These are phyloP conservation scores for Carpinus fangiana DNA, from an alignment of 306 rosid genomes.

Conservation along the genomic window DNA sequence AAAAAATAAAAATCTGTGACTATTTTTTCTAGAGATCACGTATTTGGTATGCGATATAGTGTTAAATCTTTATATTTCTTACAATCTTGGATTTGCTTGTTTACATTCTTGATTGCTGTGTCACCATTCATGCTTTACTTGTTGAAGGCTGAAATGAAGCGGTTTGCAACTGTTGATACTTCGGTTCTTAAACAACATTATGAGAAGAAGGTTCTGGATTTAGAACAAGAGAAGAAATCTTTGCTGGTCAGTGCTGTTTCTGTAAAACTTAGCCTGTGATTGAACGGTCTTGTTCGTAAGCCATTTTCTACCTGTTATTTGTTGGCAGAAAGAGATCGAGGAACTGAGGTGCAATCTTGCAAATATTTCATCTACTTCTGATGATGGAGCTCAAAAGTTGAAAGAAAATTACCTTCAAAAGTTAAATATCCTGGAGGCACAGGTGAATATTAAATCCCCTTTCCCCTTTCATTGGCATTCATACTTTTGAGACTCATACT, in stretches of 20 bases:
- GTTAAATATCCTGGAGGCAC: constrained; percentile 78
- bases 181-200: constrained; percentile 80
- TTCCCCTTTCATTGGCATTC: constrained; percentile 10
- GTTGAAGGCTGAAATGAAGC: constrained; percentile 92
- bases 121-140: constrained; percentile 14
- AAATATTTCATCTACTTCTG: constrained; percentile 71
- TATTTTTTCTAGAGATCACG: not conserved
- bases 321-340: constrained; percentile 79
- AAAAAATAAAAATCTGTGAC: not conserved
- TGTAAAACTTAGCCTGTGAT: constrained; percentile 12
- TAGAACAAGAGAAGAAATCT: constrained; percentile 81
- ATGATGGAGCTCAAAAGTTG: constrained; percentile 81
- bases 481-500: constrained; percentile 26
- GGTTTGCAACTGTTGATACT: constrained; percentile 50
- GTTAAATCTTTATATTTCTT: not conserved
- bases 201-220: constrained; percentile 88
- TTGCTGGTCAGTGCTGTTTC: constrained; percentile 62
- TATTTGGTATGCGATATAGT: not conserved
- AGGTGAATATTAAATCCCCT: constrained; percentile 50
- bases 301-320: constrained; percentile 5
- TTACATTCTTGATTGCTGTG: not conserved
- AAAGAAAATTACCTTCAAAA: constrained; percentile 91
- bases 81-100: not conserved
- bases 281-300: not conserved
- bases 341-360: constrained; percentile 61